Conservation (phyloP, 768 basidiomycete species). For the Xanthoconium stramineum region DNA sequence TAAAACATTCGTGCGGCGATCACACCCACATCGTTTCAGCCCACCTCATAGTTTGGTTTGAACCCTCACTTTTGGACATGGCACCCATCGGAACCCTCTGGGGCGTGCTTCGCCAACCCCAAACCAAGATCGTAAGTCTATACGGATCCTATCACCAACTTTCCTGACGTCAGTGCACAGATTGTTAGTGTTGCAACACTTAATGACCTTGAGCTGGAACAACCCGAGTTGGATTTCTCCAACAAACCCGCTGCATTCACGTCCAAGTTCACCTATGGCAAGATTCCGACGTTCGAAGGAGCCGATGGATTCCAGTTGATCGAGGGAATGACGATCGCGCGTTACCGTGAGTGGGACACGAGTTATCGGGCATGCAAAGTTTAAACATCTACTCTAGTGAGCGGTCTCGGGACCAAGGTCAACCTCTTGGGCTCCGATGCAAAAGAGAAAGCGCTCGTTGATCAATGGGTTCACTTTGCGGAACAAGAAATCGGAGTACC, state of each 20-base stretch:
- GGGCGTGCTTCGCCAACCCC: slow-evolving; percentile 11
- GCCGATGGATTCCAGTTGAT: slow-evolving; percentile 16
- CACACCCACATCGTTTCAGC: background rate
- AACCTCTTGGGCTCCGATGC: slow-evolving; percentile 11
- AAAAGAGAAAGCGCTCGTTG: slow-evolving; percentile 11
- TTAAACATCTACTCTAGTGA: slow-evolving; percentile 5
- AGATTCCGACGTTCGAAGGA: slow-evolving; percentile 18
- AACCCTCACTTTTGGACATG: slow-evolving; percentile 4
- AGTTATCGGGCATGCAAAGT: too few relatives aligned
- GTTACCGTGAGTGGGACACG: slow-evolving; percentile 11
- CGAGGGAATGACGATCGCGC: slow-evolving; percentile 17
- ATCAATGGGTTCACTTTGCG: slow-evolving; percentile 22
- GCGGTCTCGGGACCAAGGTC: slow-evolving; percentile 6
- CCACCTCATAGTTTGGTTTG: background rate
- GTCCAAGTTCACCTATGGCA: background rate
- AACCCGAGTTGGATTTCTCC: slow-evolving; percentile 1
- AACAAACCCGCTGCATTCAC: slow-evolving; percentile 15
- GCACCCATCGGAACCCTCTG: slow-evolving; percentile 17
- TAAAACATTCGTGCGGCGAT: too few relatives aligned
- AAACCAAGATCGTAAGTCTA: slow-evolving; percentile 14
- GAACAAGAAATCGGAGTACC: slow-evolving; percentile 13
- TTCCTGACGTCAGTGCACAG: background rate
- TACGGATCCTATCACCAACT: too few relatives aligned
- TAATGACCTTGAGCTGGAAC: slow-evolving; percentile 10
- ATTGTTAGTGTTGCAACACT: slow-evolving; percentile 16